Base-by-base conservation (phyloP, 169 alveolate genomes). In the Plasmodium chabaudi region DNA sequence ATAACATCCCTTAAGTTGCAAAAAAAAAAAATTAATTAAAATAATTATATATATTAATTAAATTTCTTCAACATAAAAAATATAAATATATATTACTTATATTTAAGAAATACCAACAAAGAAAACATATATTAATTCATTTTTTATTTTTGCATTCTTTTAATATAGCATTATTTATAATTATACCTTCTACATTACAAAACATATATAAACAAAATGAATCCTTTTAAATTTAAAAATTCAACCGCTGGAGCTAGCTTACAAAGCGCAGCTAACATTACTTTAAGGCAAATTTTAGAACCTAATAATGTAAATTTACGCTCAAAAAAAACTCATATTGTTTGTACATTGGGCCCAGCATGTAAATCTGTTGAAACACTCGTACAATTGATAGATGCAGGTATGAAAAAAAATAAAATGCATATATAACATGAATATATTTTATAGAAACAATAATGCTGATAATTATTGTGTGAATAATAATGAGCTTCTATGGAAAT, bases 271-370 rank as follows among this genome's bases (percentile, higher is more conserved):
- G 90, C 90, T 5, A 51, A 82, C 44, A 82, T 82, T 42, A 82
- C 90, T 34, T 47, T 82, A 51, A 82, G 90, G 75, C 90, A 82
- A 82, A 82, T 82, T n/a, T 47, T 82, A 71, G 90, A 82, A 46
- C 90, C 92, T 19, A 63, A 64, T 42, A 57, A 88, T 55, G 70
- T 84, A 61, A 96, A 95, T 72, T 92, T 91, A 53, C 82, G 88
- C 25, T 82, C 93, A 13, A 96, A 98, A 84, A 95, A 95, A 87
- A 98, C 99, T 7, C 98, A 98, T 88, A 97, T 99, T 42, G 96
- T 98, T 57, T 97, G 99, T 88, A 99, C 99, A 4, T 94, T 99
- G 94, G 99, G 99, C 59, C 99, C 99, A 49, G 94, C 99, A 72
- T 97, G 99, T 75, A 93, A 96, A 94, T 95, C 94, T 13, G 98